A percentile compares a stretch with the other conserved stretches of the same genome.
Evolutionary conservation across 805 yeast genomes (phyloP).

Genomic region (Candida vaughaniae): DNA sequence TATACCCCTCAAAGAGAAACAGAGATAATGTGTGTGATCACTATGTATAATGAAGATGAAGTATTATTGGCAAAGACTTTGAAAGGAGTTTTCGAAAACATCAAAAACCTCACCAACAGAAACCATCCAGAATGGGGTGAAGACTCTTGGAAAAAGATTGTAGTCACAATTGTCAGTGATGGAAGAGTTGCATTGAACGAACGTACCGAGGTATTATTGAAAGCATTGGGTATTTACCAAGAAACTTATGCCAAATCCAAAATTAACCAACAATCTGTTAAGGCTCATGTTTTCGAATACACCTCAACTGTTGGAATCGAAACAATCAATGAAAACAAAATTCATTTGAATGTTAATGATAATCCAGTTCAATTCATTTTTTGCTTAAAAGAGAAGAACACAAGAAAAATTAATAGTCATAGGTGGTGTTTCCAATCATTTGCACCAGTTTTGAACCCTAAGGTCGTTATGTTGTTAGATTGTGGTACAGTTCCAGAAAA

Average conservation of each 20-base stretch:
- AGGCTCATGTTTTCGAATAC: slow-evolving; percentile 89
- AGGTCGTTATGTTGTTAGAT: slow-evolving; percentile 79
- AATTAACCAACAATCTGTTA: slow-evolving; percentile 78
- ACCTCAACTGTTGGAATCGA: slow-evolving; percentile 89
- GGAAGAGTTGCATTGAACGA: slow-evolving; percentile 85
- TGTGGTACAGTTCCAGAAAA: slow-evolving; percentile 92
- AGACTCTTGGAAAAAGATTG: slow-evolving; percentile 92
- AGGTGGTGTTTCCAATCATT: slow-evolving; percentile 96
- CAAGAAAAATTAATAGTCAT: slow-evolving; percentile 90
- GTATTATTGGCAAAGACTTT: slow-evolving; percentile 78
- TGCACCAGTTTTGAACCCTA: slow-evolving; percentile 78
- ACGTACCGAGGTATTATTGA: slow-evolving; percentile 73
- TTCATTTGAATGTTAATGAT: slow-evolving; percentile 65
- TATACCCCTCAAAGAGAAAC: slow-evolving; percentile 78
- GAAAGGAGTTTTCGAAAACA: slow-evolving; percentile 87
- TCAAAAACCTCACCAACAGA: slow-evolving; percentile 66
- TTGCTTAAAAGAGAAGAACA: slow-evolving; percentile 86
- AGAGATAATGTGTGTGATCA: slow-evolving; percentile 80
- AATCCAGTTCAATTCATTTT: slow-evolving; percentile 85
- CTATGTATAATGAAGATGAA: slow-evolving; percentile 90
- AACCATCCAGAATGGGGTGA: slow-evolving; percentile 85
- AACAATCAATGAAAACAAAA: slow-evolving; percentile 54
- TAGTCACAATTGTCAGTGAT: slow-evolving; percentile 85
- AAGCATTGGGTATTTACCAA: slow-evolving; percentile 88
- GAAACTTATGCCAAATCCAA: slow-evolving; percentile 94